phyloP scores from a whole-genome alignment of 495 filamentous ascomycete genomes.

The Cryomyces minteri region DNA sequence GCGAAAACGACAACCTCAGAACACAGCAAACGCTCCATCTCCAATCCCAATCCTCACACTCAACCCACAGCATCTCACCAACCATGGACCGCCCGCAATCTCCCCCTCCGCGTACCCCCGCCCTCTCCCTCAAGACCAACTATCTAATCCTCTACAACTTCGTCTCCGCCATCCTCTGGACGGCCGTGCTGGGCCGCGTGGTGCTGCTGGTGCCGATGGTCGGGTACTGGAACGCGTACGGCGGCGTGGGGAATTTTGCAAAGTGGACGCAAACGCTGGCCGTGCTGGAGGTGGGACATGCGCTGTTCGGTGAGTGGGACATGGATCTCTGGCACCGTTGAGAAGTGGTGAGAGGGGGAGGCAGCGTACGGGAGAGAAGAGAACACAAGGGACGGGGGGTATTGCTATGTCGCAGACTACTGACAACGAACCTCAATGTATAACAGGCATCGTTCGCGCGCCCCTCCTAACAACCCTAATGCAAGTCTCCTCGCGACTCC shows the following conservation, averaged over 20 bases:
- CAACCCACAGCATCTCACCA: background rate
- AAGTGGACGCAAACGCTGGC: constrained; percentile 71
- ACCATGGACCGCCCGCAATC: background rate
- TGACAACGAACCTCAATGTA: background rate
- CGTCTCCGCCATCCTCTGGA: constrained; percentile 57
- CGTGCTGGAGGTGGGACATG: constrained; percentile 66
- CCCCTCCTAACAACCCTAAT: constrained; percentile 72
- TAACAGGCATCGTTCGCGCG: constrained; percentile 59
- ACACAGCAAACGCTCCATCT: constrained; percentile 4
- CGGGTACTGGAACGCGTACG: constrained; percentile 33
- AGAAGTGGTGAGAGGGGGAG: background rate
- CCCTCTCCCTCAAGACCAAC: background rate
- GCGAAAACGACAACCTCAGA: too few relatives aligned
- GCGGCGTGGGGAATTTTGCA: constrained; percentile 39
- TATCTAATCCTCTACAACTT: constrained; percentile 80
- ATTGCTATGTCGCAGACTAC: too few relatives aligned
- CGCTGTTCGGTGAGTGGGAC: constrained; percentile 36
- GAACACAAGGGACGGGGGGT: background rate
- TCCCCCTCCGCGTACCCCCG: background rate
- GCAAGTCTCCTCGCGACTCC: constrained; percentile 66
- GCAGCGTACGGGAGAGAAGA: background rate
- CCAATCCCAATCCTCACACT: constrained; percentile 6
- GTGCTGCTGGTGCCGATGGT: constrained; percentile 28
- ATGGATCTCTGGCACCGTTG: background rate
- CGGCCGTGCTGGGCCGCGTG: constrained; percentile 43